These are phyloP conservation scores for Thymus mandschuricus DNA, from an alignment of 257 asterid species.

Conservation along the genomic window DNA sequence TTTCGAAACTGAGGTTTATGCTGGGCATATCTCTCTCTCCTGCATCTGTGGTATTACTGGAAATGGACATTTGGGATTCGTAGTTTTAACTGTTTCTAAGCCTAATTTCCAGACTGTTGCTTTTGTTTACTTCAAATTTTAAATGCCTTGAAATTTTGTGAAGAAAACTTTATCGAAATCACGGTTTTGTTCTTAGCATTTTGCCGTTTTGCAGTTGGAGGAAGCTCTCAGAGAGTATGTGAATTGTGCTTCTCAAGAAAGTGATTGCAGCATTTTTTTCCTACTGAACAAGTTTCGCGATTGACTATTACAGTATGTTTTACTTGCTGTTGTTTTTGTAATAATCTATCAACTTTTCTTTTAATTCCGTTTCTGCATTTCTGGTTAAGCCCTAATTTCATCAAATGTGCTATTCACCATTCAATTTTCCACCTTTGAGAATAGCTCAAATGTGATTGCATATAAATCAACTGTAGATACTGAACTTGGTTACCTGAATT, in stretches of 20 bases:
- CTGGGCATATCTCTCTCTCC: no score
- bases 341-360: background rate
- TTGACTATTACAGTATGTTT: background rate
- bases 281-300: background rate
- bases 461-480: background rate
- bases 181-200: no score
- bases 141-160: no score
- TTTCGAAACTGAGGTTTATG: no score
- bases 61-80: no score
- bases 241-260: background rate
- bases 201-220: no score
- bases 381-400: background rate
- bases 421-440: background rate
- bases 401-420: background rate
- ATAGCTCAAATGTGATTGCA: background rate
- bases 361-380: background rate
- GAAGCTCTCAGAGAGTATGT: background rate
- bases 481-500: background rate
- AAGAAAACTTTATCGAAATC: no score
- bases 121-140: no score
- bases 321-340: background rate
- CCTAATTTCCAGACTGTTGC: no score
- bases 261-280: conserved; percentile 2
- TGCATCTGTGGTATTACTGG: no score
- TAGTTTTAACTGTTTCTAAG: no score